Evolutionary conservation across 2,329 filamentous ascomycete genomes (phyloP), one percentile per base, ranked within the genome.

Genomic region (Gremmenia infestans): DNA sequence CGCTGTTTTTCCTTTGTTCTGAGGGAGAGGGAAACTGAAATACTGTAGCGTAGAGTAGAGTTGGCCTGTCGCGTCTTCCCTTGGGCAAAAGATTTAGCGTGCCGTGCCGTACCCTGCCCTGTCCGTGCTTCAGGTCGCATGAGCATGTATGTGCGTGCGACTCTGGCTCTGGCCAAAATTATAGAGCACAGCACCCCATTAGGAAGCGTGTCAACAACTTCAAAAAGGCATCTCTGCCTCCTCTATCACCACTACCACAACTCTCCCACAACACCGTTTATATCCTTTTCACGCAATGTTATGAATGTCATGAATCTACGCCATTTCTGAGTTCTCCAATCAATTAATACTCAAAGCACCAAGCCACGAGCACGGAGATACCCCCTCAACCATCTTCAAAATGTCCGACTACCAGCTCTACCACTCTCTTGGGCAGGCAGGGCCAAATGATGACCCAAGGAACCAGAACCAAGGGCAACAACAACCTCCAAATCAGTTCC

Each of bases 341-440:
- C 9, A 32, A 12, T 11, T 11, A 32, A 32, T 1, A 32, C 28
- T 32, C 28, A 11, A 32, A 32, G 2, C 28, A 9, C 28, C 28
- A 12, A 9, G 9, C 9, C 28, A 32, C 28, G 28, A 32, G 28
- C 28, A 32, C 28, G 9, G 28, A 32, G 28, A 32, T 28, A n/a
- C 19, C 19, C 19, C 22, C 42, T 17, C 42, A 7, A 45, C 23
- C 45, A 23, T 23, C 23, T 55, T 56, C 61, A 70, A 62, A 62
- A 83, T 83, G 80, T 76, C 78, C 66, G 79, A 82, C 63, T 78
- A 81, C 67, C 71, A 75, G 58, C 77, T 78, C 70, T 83, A 80
- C 65, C 79, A 83, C 64, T 72, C 78, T 66, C 74, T 82, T 52
- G 81, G 80, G 48, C 79, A 83, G 65, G 79, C 78, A 65, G 77